Percentiles rank a stretch among this genome's conserved stretches.
Conservation (phyloP, 495 filamentous ascomycete species). For the Halenospora varia region DNA sequence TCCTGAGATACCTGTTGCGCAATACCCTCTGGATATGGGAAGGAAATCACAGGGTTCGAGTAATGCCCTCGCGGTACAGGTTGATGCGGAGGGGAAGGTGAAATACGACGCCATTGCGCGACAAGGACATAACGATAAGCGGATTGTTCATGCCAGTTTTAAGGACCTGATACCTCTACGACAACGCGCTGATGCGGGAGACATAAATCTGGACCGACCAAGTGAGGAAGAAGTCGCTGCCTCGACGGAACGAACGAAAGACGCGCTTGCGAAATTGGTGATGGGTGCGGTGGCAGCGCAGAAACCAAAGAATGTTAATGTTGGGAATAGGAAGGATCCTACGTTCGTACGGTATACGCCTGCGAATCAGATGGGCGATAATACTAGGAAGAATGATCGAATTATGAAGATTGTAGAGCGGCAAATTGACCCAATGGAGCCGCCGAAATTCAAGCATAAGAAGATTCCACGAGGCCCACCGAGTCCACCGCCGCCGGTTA, state of each 20-base stretch:
- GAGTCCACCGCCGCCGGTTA: conserved; percentile 85
- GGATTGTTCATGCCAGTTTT: conserved; percentile 91
- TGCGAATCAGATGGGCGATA: conserved; percentile 95
- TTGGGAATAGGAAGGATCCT: conserved; percentile 70
- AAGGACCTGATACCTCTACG: conserved; percentile 94
- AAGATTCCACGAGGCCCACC: conserved; percentile 96
- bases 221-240: conserved; percentile 77
- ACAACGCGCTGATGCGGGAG: conserved; percentile 89
- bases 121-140: conserved; percentile 76
- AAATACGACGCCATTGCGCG: conserved; percentile 96
- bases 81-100: conserved; percentile 86
- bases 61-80: conserved; percentile 87
- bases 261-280: conserved; percentile 76
- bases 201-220: conserved; percentile 84
- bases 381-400: conserved; percentile 78
- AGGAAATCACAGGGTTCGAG: conserved; percentile 68
- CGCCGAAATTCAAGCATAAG: conserved; percentile 97
- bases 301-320: conserved; percentile 91
- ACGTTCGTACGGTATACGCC: conserved; percentile 96
- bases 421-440: conserved; percentile 96
- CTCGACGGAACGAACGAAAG: conserved; percentile 83
- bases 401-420: conserved; percentile 98
- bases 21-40: conserved; percentile 95
- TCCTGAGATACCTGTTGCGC: conserved; percentile 88
- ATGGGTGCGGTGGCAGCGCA: conserved; percentile 83